Base-by-base conservation (phyloP, 139 green algal species). In the Tetradesmus obliquus region DNA sequence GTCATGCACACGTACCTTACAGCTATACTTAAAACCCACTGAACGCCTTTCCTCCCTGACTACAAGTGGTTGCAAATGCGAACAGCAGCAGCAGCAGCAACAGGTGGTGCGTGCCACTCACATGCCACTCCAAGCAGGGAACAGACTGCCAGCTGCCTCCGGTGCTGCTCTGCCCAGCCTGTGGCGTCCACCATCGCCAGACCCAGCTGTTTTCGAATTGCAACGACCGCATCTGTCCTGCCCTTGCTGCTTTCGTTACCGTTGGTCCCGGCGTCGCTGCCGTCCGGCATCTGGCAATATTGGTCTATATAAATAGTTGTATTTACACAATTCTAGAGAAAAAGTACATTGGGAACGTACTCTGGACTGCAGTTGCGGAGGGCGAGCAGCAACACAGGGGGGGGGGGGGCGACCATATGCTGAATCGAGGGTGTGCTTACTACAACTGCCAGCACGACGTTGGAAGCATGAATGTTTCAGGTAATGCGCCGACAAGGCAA, bases 111-210 rank as follows among this genome's bases (percentile, higher is more conserved):
- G 0, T 6, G 22, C 13, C n/a, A 82, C 86, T 84, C 76, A 90
- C 86, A 72, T 55, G 71, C 20, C 17, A 81, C 54, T 53, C 66
- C 71, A 10, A 55, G 19, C 7, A 90, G 22, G 20, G 71, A 72
- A 2, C 86, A 71, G 6, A 4, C 22, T 32, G n/a, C 86, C 5
- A 90, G 54, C 5, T 54, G 20, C 20, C 86, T 71, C 53, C 86
- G 53, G 71, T 90, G 53, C 86, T 90, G 51, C 8, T 90, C 86
- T 51, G 69, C 86, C 86, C 71, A 84, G n/a, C 13, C 6, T 2
- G n/a, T 79, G 5, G 82, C 82, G 5, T 74, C n/a, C 19, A 87
- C 55, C 82, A 87, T 87, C 20, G 62, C n/a, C 4, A 24, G 62
- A 2, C 82, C 82, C 20, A 87, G 55, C 82, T 87, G 55, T 55